These are phyloP conservation scores for Dendrobium chrysotoxum DNA, from an alignment of 106 monocot genomes.

Conservation along the genomic window DNA sequence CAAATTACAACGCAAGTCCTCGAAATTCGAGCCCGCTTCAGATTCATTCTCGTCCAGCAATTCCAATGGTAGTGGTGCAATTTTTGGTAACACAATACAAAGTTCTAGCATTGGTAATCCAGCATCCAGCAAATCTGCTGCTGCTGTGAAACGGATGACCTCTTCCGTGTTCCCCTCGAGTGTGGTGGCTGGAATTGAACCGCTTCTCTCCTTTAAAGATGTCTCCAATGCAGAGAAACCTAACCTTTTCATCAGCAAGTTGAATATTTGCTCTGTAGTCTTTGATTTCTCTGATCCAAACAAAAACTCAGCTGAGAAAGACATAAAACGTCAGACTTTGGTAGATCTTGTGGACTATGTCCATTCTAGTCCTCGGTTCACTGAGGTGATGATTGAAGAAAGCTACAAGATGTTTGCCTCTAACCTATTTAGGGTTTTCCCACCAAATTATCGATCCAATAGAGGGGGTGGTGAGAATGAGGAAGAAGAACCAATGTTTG, in stretches of 20 bases:
- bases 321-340: slow-evolving; percentile 35
- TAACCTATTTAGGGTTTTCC: slow-evolving; percentile 46
- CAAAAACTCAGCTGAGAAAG: slow-evolving; percentile 30
- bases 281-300: slow-evolving; percentile 39
- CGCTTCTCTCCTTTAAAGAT: slow-evolving; percentile 22
- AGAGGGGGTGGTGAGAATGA: slow-evolving; percentile 25
- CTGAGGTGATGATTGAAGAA: slow-evolving; percentile 37
- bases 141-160: slow-evolving; percentile 17
- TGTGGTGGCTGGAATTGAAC: slow-evolving; percentile 17
- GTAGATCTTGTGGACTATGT: slow-evolving; percentile 33
- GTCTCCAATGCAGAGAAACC: slow-evolving; percentile 21
- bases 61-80: slow-evolving; percentile 5
- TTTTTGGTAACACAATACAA: slow-evolving; percentile 7
- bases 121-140: not conserved
- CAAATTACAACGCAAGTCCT: slow-evolving; percentile 36
- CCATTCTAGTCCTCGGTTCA: slow-evolving; percentile 10
- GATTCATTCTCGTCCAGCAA: not conserved
- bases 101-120: slow-evolving; percentile 2
- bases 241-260: slow-evolving; percentile 33
- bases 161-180: slow-evolving; percentile 19
- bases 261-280: slow-evolving; percentile 38
- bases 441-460: slow-evolving; percentile 23
- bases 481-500: slow-evolving; percentile 53
- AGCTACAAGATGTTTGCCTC: slow-evolving; percentile 29
- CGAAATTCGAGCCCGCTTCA: slow-evolving; percentile 20